Conservation (phyloP, 306 rosid species). For the Gynostemma pentaphyllum region DNA sequence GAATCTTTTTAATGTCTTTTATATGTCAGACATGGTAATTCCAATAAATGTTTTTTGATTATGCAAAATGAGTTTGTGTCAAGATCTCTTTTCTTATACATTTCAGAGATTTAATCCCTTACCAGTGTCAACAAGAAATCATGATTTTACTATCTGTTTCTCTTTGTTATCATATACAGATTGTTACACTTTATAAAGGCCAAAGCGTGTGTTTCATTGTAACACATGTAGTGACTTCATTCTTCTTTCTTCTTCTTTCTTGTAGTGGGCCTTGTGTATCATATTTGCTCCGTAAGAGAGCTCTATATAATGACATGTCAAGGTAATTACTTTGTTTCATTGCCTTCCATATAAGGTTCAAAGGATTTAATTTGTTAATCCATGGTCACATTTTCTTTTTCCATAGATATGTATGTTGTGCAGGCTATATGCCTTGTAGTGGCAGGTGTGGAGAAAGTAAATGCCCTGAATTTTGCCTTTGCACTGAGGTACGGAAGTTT, state of each 20-base stretch:
- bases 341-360: neutral
- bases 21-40: neutral
- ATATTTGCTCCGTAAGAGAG: conserved; percentile 79
- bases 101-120: neutral
- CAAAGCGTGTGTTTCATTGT: neutral
- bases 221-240: neutral
- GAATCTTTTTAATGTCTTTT: neutral
- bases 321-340: conserved; percentile 34
- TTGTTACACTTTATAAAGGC: neutral
- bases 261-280: conserved; percentile 76
- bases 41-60: neutral
- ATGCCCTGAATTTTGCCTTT: conserved; percentile 77
- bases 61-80: neutral
- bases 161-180: neutral
- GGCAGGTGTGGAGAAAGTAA: conserved; percentile 85
- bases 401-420: conserved; percentile 76
- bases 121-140: neutral
- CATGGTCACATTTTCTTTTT: conserved; percentile 11
- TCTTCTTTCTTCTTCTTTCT: conserved; percentile 5
- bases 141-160: neutral
- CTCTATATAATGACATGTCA: conserved; percentile 78
- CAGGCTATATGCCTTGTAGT: conserved; percentile 95
- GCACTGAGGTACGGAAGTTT: conserved; percentile 51
- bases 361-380: neutral
- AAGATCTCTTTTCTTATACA: neutral